These are phyloP conservation scores for Chaetomium cochliodes DNA, from an alignment of 495 filamentous ascomycete species.

Conservation along the genomic window DNA sequence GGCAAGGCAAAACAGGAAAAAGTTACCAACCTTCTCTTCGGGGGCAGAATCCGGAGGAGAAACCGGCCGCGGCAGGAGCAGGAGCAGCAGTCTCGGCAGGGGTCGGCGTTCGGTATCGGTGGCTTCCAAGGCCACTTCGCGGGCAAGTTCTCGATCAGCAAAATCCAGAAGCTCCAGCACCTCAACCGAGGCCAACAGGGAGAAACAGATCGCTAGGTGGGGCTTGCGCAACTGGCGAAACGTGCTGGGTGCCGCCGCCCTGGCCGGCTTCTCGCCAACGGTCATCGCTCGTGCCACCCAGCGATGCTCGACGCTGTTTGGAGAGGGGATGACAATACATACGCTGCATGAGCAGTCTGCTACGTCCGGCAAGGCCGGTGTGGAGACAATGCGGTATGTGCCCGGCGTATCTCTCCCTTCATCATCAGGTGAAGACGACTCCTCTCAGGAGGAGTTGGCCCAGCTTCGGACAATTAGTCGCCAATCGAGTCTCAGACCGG, in stretches of 20 bases:
- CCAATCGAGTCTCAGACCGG: constrained; percentile 23
- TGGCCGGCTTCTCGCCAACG: constrained; percentile 60
- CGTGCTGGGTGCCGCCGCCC: constrained; percentile 68
- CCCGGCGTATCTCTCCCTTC: constrained; percentile 35
- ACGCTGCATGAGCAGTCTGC: constrained; percentile 50
- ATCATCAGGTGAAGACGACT: constrained; percentile 43
- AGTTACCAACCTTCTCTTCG: constrained; percentile 3
- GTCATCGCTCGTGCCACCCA: constrained; percentile 64
- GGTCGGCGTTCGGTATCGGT: not conserved
- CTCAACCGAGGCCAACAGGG: constrained; percentile 7
- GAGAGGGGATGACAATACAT: constrained; percentile 60
- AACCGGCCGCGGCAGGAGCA: constrained; percentile 1
- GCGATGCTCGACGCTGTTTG: constrained; percentile 70
- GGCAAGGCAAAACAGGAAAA: constrained; percentile 36
- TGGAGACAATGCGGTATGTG: constrained; percentile 31
- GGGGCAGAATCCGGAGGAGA: constrained; percentile 6
- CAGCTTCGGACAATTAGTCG: constrained; percentile 25
- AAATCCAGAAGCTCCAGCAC: constrained; percentile 5
- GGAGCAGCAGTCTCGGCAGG: constrained; percentile 2
- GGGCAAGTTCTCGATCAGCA: not conserved
- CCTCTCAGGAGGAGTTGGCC: constrained; percentile 15
- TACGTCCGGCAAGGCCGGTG: constrained; percentile 16
- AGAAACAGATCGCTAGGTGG: constrained; percentile 34
- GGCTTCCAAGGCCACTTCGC: constrained; percentile 7
- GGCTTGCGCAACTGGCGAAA: constrained; percentile 75